Conservation (phyloP, 257 asterid genomes). For the Ilex asprella region DNA sequence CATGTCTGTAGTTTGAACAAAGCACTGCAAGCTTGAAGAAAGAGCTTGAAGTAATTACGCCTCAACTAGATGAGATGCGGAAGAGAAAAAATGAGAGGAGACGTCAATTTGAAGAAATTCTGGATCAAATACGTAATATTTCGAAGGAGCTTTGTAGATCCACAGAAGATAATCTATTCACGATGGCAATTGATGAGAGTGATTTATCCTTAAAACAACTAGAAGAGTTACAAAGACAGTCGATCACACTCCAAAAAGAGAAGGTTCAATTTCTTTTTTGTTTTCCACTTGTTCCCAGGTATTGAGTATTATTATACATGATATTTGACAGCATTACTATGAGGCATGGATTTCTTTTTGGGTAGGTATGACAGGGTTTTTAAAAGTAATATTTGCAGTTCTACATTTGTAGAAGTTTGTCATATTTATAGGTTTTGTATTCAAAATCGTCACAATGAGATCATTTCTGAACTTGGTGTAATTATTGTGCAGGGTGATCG, state of each 20-base stretch:
- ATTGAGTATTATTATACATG: too few relatives aligned
- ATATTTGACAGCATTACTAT: too few relatives aligned
- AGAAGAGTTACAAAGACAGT: slow-evolving; percentile 51
- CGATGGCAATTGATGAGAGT: slow-evolving; percentile 38
- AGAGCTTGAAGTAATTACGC: slow-evolving; percentile 54
- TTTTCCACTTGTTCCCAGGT: neutral
- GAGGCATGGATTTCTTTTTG: too few relatives aligned
- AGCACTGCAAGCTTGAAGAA: slow-evolving; percentile 52
- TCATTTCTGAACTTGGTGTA: neutral
- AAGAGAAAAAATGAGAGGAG: slow-evolving; percentile 57
- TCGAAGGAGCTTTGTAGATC: slow-evolving; percentile 51
- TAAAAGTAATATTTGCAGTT: too few relatives aligned
- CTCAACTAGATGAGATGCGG: slow-evolving; percentile 61
- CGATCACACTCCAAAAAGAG: slow-evolving; percentile 50
- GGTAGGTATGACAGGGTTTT: too few relatives aligned
- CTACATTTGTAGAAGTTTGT: too few relatives aligned
- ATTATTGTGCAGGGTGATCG: slow-evolving; percentile 50
- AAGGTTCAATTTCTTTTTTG: slow-evolving; percentile 37
- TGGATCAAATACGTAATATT: slow-evolving; percentile 52
- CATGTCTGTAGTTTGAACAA: slow-evolving; percentile 31
- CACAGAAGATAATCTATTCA: slow-evolving; percentile 15
- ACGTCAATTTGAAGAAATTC: slow-evolving; percentile 48
- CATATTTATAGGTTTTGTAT: slow-evolving; percentile 5
- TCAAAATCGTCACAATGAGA: slow-evolving; percentile 2
- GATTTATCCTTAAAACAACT: slow-evolving; percentile 65